Conservation (phyloP, 441 rosid species). For the Croton setiger region DNA sequence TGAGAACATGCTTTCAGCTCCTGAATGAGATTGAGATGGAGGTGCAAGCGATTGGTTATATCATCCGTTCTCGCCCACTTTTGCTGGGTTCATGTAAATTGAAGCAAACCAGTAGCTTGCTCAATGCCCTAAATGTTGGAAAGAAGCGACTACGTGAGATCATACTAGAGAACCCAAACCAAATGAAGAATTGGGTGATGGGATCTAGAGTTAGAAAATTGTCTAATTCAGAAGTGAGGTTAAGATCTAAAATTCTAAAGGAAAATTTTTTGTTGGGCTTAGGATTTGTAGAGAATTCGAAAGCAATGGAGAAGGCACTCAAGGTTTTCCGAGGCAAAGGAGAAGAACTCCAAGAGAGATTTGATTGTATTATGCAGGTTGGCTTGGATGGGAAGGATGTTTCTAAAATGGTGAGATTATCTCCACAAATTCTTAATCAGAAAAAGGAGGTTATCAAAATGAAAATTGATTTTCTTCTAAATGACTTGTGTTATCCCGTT, state of each 20-base stretch:
- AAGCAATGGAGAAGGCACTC: slow-evolving; percentile 39
- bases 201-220: slow-evolving; percentile 42
- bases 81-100: slow-evolving; percentile 50
- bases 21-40: slow-evolving; percentile 70
- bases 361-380: slow-evolving; percentile 43
- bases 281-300: slow-evolving; percentile 50
- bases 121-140: slow-evolving; percentile 47
- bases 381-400: slow-evolving; percentile 59
- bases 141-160: slow-evolving; percentile 52
- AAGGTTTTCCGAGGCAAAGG: slow-evolving; percentile 66
- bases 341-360: slow-evolving; percentile 63
- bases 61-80: slow-evolving; percentile 40
- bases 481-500: slow-evolving; percentile 54
- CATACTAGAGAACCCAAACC: slow-evolving; percentile 62
- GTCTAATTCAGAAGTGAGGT: slow-evolving; percentile 34
- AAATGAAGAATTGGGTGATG: slow-evolving; percentile 57
- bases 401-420: slow-evolving; percentile 41
- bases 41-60: slow-evolving; percentile 38
- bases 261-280: slow-evolving; percentile 49
- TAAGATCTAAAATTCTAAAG: slow-evolving; percentile 45
- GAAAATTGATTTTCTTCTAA: slow-evolving; percentile 55
- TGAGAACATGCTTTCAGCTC: slow-evolving; percentile 51
- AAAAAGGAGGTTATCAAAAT: slow-evolving; percentile 39
- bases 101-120: slow-evolving; percentile 58
- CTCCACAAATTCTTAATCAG: slow-evolving; percentile 59